These are phyloP conservation scores for Rhizopogon rudus DNA, from an alignment of 768 basidiomycete genomes.

Conservation along the genomic window DNA sequence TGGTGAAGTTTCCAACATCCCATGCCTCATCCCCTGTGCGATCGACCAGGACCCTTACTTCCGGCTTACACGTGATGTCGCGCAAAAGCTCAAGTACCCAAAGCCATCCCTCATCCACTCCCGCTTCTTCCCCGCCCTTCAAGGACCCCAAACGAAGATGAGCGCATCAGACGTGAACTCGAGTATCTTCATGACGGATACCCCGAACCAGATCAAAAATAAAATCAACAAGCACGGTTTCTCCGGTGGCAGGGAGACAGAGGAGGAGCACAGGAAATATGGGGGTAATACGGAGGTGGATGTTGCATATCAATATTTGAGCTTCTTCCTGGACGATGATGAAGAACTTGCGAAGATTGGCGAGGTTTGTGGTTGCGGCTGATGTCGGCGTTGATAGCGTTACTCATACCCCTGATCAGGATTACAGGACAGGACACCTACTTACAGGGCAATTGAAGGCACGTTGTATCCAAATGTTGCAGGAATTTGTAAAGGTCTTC, in stretches of 20 bases:
- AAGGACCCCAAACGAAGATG: constrained; percentile 99
- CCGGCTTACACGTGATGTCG: constrained; percentile 94
- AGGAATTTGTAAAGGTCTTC: constrained; percentile 80
- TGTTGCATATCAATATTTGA: constrained; percentile 90
- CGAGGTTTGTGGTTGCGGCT: constrained; percentile 44
- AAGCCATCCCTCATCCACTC: constrained; percentile 92
- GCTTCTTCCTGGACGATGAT: constrained; percentile 95
- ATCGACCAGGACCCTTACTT: constrained; percentile 99
- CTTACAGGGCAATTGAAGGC: constrained; percentile 91
- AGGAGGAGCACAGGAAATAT: constrained; percentile 84
- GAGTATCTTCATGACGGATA: constrained; percentile 96
- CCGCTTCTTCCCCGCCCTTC: constrained; percentile 97
- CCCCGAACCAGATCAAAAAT: constrained; percentile 89
- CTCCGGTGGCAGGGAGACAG: constrained; percentile 92
- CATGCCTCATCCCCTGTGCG: constrained; percentile 94
- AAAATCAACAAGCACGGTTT: constrained; percentile 97
- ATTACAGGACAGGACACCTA: constrained; percentile 84
- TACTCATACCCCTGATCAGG: constrained; percentile 40
- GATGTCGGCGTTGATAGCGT: background rate
- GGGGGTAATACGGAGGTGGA: constrained; percentile 96
- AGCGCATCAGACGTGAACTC: constrained; percentile 92
- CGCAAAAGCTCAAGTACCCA: constrained; percentile 89
- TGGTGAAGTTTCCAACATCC: constrained; percentile 74
- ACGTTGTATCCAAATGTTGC: constrained; percentile 76
- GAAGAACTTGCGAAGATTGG: constrained; percentile 76